Conservation (phyloP, 2,329 filamentous ascomycete genomes). For the Claviceps paspali region DNA sequence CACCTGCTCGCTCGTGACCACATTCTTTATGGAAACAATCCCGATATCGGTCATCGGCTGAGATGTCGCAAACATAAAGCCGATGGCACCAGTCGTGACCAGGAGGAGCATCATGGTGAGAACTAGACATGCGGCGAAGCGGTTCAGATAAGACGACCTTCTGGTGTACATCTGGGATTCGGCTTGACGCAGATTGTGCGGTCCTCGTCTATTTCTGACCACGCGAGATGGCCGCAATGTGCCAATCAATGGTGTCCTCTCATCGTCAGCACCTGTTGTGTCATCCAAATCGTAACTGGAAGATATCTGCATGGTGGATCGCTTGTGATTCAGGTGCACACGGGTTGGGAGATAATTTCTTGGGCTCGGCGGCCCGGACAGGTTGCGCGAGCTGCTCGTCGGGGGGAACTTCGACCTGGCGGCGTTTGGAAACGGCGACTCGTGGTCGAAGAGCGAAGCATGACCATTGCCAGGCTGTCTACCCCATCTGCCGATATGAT, state of each 20-base stretch:
- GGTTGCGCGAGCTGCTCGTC: conserved; percentile 37
- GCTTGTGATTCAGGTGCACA: conserved; percentile 24
- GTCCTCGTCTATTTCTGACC: conserved; percentile 40
- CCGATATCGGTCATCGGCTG: conserved; percentile 70
- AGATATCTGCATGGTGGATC: conserved; percentile 43
- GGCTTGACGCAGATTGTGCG: conserved; percentile 47
- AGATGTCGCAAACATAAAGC: conserved; percentile 82
- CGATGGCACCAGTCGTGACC: conserved; percentile 70
- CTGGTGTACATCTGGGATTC: conserved; percentile 57
- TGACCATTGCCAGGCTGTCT: conserved; percentile 53
- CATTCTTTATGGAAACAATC: conserved; percentile 69
- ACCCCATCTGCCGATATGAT: conserved; percentile 58
- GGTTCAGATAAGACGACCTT: conserved; percentile 47
- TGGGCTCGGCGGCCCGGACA: conserved; percentile 57
- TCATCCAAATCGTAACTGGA: conserved; percentile 68
- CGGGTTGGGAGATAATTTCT: conserved; percentile 31
- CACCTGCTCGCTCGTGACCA: conserved; percentile 86
- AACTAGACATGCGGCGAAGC: conserved; percentile 75
- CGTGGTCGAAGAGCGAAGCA: conserved; percentile 58
- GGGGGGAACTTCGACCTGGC: conserved; percentile 40
- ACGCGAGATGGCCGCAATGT: conserved; percentile 41
- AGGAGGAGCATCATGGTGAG: conserved; percentile 69
- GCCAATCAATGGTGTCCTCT: conserved; percentile 65
- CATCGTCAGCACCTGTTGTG: conserved; percentile 63
- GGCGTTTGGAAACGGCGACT: conserved; percentile 61